Evolutionary conservation across 352 stramenopile species (phyloP).

Genomic region (Aphanomyces cochlioides): DNA sequence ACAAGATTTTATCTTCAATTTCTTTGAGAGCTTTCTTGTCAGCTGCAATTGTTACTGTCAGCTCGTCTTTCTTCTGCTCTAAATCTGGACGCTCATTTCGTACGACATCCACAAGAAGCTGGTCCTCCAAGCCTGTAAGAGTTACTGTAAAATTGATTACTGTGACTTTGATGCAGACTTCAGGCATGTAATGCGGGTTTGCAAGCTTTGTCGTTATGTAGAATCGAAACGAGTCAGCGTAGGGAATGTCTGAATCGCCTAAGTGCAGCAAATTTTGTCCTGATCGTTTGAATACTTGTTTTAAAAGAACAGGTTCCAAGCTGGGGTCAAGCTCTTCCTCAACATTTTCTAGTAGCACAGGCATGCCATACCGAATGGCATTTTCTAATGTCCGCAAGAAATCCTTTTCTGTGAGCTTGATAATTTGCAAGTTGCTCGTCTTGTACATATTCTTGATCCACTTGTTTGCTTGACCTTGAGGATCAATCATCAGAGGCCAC

Average conservation of each 20-base stretch:
- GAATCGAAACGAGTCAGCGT: slow-evolving; percentile 90
- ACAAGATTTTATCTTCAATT: slow-evolving; percentile 94
- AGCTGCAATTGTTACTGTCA: slow-evolving; percentile 89
- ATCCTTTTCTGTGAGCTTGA: slow-evolving; percentile 91
- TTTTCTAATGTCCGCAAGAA: slow-evolving; percentile 91
- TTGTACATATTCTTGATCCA: slow-evolving; percentile 94
- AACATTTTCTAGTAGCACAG: slow-evolving; percentile 93
- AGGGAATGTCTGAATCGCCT: slow-evolving; percentile 90
- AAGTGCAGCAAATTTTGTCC: slow-evolving; percentile 87
- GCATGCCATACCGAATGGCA: slow-evolving; percentile 86
- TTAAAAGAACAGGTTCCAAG: slow-evolving; percentile 89
- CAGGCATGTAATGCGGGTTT: slow-evolving; percentile 93
- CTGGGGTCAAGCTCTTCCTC: slow-evolving; percentile 90
- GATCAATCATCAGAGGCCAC: slow-evolving; percentile 94
- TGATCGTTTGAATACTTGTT: slow-evolving; percentile 91
- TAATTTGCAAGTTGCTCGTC: slow-evolving; percentile 74
- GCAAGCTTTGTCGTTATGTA: slow-evolving; percentile 93
- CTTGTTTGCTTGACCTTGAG: slow-evolving; percentile 91
- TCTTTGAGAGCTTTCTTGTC: slow-evolving; percentile 92
- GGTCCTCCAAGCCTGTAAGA: slow-evolving; percentile 87
- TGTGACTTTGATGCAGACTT: slow-evolving; percentile 94
- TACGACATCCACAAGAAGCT: slow-evolving; percentile 91
- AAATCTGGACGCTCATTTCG: slow-evolving; percentile 89
- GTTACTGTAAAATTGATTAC: slow-evolving; percentile 95
- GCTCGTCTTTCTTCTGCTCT: slow-evolving; percentile 89